Evolutionary conservation across 345 rosid species (phyloP), one percentile per base, ranked within the genome.

Genomic region (Citrus glauca): DNA sequence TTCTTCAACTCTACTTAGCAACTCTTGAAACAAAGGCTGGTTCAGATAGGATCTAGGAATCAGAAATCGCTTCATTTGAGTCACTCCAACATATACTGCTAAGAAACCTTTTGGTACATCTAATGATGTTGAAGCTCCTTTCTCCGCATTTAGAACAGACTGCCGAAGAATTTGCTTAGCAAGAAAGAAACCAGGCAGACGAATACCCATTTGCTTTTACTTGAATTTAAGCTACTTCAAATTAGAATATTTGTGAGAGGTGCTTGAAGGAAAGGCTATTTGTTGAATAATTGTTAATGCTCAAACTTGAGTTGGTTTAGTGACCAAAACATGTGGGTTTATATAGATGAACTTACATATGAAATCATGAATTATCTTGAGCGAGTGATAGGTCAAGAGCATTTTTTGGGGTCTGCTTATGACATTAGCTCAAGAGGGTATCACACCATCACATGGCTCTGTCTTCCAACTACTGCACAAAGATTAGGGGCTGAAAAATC

Each of bases 1-100:
- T 72, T 87, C 82, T 75, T 84, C 85, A 0, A 83, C 83, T 40
- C 50, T 80, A 17, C 24, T 55, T 2, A 85, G 82, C 77, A 87
- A 79, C 40, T 77, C 82, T 53, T 75, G 81, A 64, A 87, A 83
- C 38, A 84, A 81, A 77, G 85, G 83, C 28, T 82, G 87, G 24
- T 85, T 83, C 73, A 87, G 50, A 25, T 50, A 78, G 19, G 88
- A 74, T 37, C 83, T 65, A 0, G 86, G 88, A 40, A 85, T 70
- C 48, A 80, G 55, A 30, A 65, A 81, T 9, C 86, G 42, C 60
- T 73, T 83, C 73, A 33, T 79, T 69, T 85, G 79, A 24, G 62
- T 76, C 50, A 83, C 81, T 53, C 74, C 74, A 61, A 80, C 71
- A 57, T 80, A 61, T 1, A 69, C 82, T 61, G 66, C 74, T 16